These are phyloP conservation scores for Polyplosphaeria fusca DNA, from an alignment of 495 filamentous ascomycete genomes.

Conservation along the genomic window DNA sequence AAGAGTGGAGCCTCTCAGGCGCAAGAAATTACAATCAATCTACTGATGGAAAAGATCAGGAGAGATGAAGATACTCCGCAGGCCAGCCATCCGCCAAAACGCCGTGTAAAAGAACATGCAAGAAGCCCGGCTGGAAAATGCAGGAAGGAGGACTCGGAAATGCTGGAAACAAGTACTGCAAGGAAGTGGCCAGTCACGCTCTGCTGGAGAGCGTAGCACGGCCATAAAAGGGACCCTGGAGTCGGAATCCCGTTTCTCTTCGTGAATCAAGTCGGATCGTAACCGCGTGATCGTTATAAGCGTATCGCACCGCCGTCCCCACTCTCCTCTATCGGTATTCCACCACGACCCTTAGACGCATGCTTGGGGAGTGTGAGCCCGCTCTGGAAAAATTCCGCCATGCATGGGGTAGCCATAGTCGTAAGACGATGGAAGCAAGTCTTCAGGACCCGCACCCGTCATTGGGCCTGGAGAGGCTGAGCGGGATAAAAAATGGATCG, in stretches of 20 bases:
- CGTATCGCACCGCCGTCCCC: too few species aligned
- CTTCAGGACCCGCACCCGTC: constrained; percentile 36
- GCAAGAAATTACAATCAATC: constrained; percentile 19
- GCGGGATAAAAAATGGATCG: constrained; percentile 37
- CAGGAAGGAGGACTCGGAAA: constrained; percentile 13
- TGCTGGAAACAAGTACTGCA: constrained; percentile 23
- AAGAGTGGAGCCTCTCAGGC: constrained; percentile 14
- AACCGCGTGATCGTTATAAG: constrained; percentile 21
- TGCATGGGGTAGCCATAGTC: constrained; percentile 33
- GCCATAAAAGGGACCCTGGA: too few species aligned
- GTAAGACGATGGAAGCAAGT: constrained; percentile 32
- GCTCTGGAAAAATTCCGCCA: constrained; percentile 31
- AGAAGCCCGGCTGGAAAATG: constrained; percentile 27
- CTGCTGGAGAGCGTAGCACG: too few species aligned
- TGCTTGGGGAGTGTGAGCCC: constrained; percentile 26
- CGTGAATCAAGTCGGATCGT: too few species aligned
- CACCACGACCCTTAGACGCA: constrained; percentile 18
- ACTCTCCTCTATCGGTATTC: too few species aligned
- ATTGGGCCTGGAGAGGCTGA: constrained; percentile 37
- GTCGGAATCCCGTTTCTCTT: too few species aligned
- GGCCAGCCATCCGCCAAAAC: constrained; percentile 7
- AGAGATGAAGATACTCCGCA: constrained; percentile 13
- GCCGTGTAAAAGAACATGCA: constrained; percentile 26
- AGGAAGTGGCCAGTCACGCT: too few species aligned
- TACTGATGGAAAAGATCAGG: constrained; percentile 11